Base-by-base conservation (phyloP, 2,329 filamentous ascomycete species). In the Exophiala spinifera region DNA sequence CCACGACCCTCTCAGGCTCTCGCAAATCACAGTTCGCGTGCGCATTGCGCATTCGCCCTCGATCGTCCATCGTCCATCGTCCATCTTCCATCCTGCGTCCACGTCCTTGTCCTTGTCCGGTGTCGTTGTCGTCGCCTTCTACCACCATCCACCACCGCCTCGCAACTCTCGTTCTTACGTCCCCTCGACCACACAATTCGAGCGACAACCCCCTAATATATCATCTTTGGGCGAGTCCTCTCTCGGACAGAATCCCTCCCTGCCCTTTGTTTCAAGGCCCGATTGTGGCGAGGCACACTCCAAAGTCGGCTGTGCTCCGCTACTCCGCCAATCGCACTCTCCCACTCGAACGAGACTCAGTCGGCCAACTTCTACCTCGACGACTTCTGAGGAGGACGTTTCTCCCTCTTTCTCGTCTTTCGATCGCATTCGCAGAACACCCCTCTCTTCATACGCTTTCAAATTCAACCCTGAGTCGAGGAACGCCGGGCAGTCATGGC, bases 201-300 rank as follows among this genome's bases (percentile, higher is more conserved):
- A 39, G 61, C 91, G 87, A 64, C 91, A 67, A 19, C 10, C n/a
- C 17, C 42, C 23, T n/a, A 15, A 40, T 28, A 34, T 19, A 39
- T 25, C 25, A 20, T 31, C 19, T 44, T 49, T 31, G 23, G 36
- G 28, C 33, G 42, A 51, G 51, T 34, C 48, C 49, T 47, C 51
- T 55, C 40, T 47, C 34, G 43, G 40, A 25, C 45, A 31, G 19
- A 31, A 39, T 45, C 19, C 36, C 36, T 39, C 14, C 36, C n/a
- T n/a, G n/a, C n/a, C n/a, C 6, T 39, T 10, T 19, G 17, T 39
- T 39, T 48, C 50, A 33, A 36, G 17, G 51, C 39, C 55, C 44
- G 44, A 58, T 46, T 58, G 56, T 58, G 56, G 56, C 56, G 52
- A 55, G 56, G 56, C 56, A 55, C 42, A 39, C 49, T 28, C 42